phyloP scores from a whole-genome alignment of 106 monocot genomes.

The Platanthera guangdongensis region DNA sequence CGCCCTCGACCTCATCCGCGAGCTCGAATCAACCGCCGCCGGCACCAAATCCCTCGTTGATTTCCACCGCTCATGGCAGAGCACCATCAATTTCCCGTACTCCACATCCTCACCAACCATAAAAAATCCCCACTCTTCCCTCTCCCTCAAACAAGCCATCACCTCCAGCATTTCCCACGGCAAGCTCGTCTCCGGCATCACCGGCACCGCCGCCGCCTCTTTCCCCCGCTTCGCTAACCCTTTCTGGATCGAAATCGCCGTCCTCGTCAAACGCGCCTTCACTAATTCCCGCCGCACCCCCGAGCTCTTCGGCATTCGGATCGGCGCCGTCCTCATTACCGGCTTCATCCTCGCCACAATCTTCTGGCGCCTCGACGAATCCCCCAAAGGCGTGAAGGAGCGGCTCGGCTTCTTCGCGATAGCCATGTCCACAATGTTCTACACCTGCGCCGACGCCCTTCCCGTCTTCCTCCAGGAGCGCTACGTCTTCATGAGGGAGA shows the following conservation, averaged over 20 bases:
- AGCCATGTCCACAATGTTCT: slow-evolving; percentile 89
- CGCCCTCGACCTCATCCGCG: slow-evolving; percentile 75
- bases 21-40: slow-evolving; percentile 39
- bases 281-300: slow-evolving; percentile 50
- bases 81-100: not conserved
- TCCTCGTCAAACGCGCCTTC: slow-evolving; percentile 36
- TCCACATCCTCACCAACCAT: not conserved
- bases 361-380: slow-evolving; percentile 80
- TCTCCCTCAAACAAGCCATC: slow-evolving; percentile 79
- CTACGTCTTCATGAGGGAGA: slow-evolving; percentile 91
- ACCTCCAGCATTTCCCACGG: slow-evolving; percentile 76
- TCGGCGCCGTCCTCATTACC: slow-evolving; percentile 67
- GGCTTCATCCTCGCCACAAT: slow-evolving; percentile 89
- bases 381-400: slow-evolving; percentile 81
- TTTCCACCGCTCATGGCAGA: slow-evolving; percentile 43
- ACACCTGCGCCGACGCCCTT: slow-evolving; percentile 87
- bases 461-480: slow-evolving; percentile 98
- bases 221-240: slow-evolving; percentile 70
- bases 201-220: not conserved
- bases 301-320: slow-evolving; percentile 53
- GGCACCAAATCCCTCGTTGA: slow-evolving; percentile 51
- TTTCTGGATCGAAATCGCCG: slow-evolving; percentile 51
- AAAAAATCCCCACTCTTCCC: not conserved
- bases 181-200: slow-evolving; percentile 31
- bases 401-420: slow-evolving; percentile 92